Base-by-base conservation (phyloP, 2,329 filamentous ascomycete genomes). In the Mycocentrospora acerina region DNA sequence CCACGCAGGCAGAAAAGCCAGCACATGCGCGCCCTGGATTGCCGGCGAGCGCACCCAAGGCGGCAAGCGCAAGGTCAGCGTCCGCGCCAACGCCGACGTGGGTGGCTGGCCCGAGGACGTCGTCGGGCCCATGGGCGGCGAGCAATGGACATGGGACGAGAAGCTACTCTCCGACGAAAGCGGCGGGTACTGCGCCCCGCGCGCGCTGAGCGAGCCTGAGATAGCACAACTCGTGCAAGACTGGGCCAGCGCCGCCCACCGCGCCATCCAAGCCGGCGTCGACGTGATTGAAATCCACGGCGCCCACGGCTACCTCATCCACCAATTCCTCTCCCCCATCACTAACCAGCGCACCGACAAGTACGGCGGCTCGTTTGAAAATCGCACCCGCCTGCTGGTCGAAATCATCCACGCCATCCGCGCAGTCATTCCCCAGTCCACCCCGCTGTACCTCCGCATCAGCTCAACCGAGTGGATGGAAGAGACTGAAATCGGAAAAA, bases 251-350 rank as follows among this genome's bases (percentile, higher is more conserved):
- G 71, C 71, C 0, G 66, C 65, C 8, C 42, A 51, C 25, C 41
- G 68, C 15, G 66, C 65, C 5, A 62, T 67, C 0, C 62, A 60
- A 14, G 66, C 66, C 0, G 66, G 66, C 2, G 44, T 69, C 2
- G 57, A 68, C 24, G 60, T 67, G 2, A 62, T 68, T 25, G 64
- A 83, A 66, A 64, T 68, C n/a, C 65, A 68, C 37, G 63, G 36
- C 15, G 65, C 64, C 8, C 70, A 72, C 35, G 70, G 71, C 2
- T 73, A 73, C 37, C 55, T 72, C 3, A 46, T 73, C 4, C 60
- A 67, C 11, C 65, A 71, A 34, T 73, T 72, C 37, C 50, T 71
- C 1, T 63, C 58, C 0, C 60, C 63, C 0, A 59, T 70, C 5
- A 69, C 67, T 12, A 73, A 74, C 42, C 63, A 57, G 27, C 48